Conservation (phyloP, 2,329 filamentous ascomycete species). For the Trichoderma sp. region DNA sequence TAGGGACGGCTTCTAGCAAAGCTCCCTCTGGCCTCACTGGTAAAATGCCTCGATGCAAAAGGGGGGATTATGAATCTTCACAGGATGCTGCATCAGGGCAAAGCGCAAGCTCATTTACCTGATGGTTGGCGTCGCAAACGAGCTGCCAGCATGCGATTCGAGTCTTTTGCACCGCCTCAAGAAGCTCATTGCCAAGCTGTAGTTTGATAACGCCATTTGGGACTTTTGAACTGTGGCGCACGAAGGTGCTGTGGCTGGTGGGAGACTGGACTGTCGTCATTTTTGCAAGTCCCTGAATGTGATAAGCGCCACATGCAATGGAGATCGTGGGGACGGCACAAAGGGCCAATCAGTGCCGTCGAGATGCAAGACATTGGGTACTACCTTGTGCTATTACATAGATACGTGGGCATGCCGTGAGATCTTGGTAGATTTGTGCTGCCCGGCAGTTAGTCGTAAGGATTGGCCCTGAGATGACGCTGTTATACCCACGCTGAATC, state of each 20-base stretch:
- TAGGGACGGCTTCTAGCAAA: background rate
- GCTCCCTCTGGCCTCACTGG: background rate
- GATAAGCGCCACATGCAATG: constrained; percentile 15
- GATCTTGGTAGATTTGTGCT: background rate
- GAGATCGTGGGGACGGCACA: constrained; percentile 7
- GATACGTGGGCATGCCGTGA: background rate
- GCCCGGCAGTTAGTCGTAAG: background rate
- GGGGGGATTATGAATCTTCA: background rate
- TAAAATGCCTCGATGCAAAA: background rate
- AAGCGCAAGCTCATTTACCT: background rate
- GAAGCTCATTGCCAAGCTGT: background rate
- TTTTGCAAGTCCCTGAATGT: background rate
- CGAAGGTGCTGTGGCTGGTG: background rate
- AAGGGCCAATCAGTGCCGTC: constrained; percentile 12
- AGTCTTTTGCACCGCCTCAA: background rate
- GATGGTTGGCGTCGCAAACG: background rate
- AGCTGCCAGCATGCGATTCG: background rate
- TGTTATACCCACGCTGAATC: background rate
- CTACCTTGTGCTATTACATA: background rate
- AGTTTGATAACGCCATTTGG: background rate
- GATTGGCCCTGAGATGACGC: background rate
- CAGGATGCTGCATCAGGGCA: background rate
- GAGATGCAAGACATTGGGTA: constrained; percentile 9
- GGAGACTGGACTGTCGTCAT: background rate
- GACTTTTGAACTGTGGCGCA: background rate